Conservation (phyloP, 768 basidiomycete species). For the Lentinula edodes region DNA sequence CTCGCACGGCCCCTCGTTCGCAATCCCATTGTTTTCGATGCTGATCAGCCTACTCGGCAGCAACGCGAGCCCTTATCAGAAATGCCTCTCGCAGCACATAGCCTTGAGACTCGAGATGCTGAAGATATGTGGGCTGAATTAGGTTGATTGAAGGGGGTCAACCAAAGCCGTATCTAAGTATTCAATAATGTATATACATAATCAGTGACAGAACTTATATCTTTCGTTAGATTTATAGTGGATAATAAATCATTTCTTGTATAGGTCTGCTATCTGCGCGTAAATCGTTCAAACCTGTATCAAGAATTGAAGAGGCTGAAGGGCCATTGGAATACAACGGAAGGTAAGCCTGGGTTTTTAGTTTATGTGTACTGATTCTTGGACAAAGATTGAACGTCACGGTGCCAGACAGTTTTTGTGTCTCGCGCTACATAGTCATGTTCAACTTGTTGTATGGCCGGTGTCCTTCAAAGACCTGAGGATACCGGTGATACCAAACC, state of each 20-base stretch:
- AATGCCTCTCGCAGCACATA: constrained; percentile 59
- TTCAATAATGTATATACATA: background rate
- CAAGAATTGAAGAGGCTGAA: too few species aligned
- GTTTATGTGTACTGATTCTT: too few species aligned
- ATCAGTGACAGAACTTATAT: background rate
- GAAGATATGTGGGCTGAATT: constrained; percentile 69
- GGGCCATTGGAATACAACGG: too few species aligned
- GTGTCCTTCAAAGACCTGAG: too few species aligned
- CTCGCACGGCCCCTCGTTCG: constrained; percentile 53
- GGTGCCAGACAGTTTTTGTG: too few species aligned
- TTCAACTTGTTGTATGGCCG: too few species aligned
- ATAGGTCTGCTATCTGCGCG: too few species aligned
- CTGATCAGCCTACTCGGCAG: constrained; percentile 29
- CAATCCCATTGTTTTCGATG: constrained; percentile 63
- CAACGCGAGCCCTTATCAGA: constrained; percentile 29
- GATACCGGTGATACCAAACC: too few species aligned
- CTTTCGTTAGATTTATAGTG: background rate
- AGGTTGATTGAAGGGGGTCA: background rate
- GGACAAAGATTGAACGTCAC: too few species aligned
- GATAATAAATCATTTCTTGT: background rate
- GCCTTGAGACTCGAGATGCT: constrained; percentile 49
- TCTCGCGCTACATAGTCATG: too few species aligned
- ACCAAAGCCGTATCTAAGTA: background rate
- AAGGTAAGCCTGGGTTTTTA: too few species aligned
- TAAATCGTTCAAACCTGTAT: too few species aligned